Evolutionary conservation across 1,284 basidiomycete genomes (phyloP).

Genomic region (Pyrrhoderma lamaoense): DNA sequence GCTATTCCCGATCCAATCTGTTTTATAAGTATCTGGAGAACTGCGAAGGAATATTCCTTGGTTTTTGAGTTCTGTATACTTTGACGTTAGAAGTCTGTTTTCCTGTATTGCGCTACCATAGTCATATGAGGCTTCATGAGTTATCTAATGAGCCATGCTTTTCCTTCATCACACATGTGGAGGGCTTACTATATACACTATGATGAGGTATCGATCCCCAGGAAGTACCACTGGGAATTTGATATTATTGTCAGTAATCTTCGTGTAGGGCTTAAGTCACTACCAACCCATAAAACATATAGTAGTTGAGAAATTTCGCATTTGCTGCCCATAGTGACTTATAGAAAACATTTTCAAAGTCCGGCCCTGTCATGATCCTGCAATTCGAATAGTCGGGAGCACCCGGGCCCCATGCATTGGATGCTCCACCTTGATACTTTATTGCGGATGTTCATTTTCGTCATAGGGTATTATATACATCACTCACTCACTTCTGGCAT

Average conservation of each 20-base stretch:
- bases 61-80: conserved; percentile 68
- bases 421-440: conserved; percentile 24
- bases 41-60: conserved; percentile 70
- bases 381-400: conserved; percentile 24
- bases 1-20: conserved; percentile 60
- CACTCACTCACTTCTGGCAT: conserved; percentile 28
- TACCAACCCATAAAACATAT: conserved; percentile 32
- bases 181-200: conserved; percentile 28
- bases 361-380: conserved; percentile 23
- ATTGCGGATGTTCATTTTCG: conserved; percentile 47
- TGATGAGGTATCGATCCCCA: conserved; percentile 29
- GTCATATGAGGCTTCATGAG: conserved; percentile 20
- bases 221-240: conserved; percentile 31
- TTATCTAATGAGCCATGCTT: conserved; percentile 27
- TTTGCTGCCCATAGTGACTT: conserved; percentile 26
- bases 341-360: conserved; percentile 28
- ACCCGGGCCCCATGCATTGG: conserved; percentile 23
- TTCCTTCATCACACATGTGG: neutral
- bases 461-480: neutral
- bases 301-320: conserved; percentile 27
- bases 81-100: conserved; percentile 57
- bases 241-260: conserved; percentile 5
- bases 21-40: conserved; percentile 69
- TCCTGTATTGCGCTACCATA: conserved; percentile 34
- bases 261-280: conserved; percentile 18